These are phyloP conservation scores for Phaseolus lunatus DNA, from an alignment of 306 rosid genomes.

Conservation along the genomic window DNA sequence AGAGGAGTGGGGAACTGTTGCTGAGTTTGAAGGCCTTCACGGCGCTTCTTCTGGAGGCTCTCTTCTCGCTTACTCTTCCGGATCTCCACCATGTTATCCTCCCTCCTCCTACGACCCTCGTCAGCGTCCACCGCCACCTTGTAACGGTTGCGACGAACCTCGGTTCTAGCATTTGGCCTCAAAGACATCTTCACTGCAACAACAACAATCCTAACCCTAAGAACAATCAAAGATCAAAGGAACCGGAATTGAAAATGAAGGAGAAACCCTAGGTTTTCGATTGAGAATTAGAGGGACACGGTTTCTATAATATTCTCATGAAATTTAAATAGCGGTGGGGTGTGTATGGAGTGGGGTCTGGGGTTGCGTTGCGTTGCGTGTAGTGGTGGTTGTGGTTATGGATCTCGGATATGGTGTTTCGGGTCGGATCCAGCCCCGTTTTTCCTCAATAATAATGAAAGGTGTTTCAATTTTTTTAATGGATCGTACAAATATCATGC, in stretches of 20 bases:
- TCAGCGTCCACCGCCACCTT: conserved; percentile 93
- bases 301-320: conserved; percentile 28
- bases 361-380: conserved; percentile 19
- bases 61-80: conserved; percentile 93
- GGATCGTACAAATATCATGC: conserved; percentile 26
- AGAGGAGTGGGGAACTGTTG: conserved; percentile 64
- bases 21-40: conserved; percentile 84
- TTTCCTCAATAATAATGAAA: not conserved
- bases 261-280: conserved; percentile 55
- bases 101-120: conserved; percentile 90
- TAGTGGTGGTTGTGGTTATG: conserved; percentile 30
- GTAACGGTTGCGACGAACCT: conserved; percentile 94
- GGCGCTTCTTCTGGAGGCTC: conserved; percentile 88
- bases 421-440: not conserved
- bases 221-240: conserved; percentile 29
- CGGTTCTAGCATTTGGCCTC: conserved; percentile 83
- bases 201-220: conserved; percentile 33
- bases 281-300: conserved; percentile 38
- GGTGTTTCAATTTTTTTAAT: not conserved
- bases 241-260: conserved; percentile 25
- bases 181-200: conserved; percentile 65
- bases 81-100: conserved; percentile 95
- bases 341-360: conserved; percentile 11
- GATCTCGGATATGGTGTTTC: not conserved
- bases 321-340: conserved; percentile 49